Percentiles rank a stretch among this genome's conserved stretches.
These are phyloP conservation scores for Gomphus bonarii DNA, from an alignment of 1,284 basidiomycete genomes.

Conservation along the genomic window DNA sequence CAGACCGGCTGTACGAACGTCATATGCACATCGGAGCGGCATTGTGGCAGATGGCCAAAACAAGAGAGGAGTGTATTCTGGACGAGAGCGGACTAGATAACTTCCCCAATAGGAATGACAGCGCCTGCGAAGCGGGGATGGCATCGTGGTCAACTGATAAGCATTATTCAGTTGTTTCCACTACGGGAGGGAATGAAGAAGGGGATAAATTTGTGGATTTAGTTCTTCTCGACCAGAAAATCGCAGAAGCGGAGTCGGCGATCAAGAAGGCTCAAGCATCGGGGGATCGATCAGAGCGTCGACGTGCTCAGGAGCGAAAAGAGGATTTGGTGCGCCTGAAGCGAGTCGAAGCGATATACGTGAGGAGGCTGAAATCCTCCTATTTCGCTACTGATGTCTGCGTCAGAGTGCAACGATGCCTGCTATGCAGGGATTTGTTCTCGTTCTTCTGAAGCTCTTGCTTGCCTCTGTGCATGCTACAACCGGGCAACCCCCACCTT, in stretches of 20 bases:
- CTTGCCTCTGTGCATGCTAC: conserved; percentile 82
- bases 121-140: conserved; percentile 16
- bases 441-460: conserved; percentile 82
- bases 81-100: conserved; percentile 86
- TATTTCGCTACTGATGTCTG: neutral
- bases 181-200: conserved; percentile 27
- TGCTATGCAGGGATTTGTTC: conserved; percentile 75
- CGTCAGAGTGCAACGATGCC: conserved; percentile 67
- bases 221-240: conserved; percentile 58
- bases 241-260: conserved; percentile 53
- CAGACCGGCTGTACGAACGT: conserved; percentile 80
- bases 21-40: conserved; percentile 89
- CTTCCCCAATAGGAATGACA: conserved; percentile 54
- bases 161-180: conserved; percentile 10
- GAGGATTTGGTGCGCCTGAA: conserved; percentile 78
- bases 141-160: conserved; percentile 35
- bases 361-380: conserved; percentile 30
- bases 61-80: conserved; percentile 89
- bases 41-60: conserved; percentile 90
- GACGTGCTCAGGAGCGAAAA: conserved; percentile 55
- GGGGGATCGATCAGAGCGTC: conserved; percentile 41
- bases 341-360: conserved; percentile 86
- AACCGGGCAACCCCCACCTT: conserved; percentile 43
- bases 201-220: conserved; percentile 58
- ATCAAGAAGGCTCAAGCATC: conserved; percentile 35